Conservation (phyloP, 495 filamentous ascomycete species). For the Mycothermus thermophilus region DNA sequence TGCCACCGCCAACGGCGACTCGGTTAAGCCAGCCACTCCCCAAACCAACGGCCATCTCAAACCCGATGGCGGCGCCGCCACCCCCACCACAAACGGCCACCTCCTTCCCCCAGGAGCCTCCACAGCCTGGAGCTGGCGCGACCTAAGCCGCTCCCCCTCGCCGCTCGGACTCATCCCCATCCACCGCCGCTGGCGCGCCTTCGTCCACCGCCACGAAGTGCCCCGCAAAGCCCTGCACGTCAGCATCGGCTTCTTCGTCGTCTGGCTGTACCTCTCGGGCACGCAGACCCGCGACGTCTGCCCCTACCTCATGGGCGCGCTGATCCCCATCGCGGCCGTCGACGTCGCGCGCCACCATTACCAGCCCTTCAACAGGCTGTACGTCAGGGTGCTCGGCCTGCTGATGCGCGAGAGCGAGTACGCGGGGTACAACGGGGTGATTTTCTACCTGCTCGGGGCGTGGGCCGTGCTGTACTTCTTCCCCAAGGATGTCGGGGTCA, state of each 20-base stretch:
- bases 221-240: constrained; percentile 71
- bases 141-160: constrained; percentile 74
- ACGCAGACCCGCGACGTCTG: constrained; percentile 61
- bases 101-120: constrained; percentile 49
- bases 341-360: constrained; percentile 74
- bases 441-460: constrained; percentile 86
- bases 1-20: constrained; percentile 7
- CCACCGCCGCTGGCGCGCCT: constrained; percentile 57
- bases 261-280: constrained; percentile 67
- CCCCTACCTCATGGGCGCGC: constrained; percentile 62
- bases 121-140: constrained; percentile 53
- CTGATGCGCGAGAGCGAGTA: constrained; percentile 97
- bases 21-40: neutral
- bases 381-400: constrained; percentile 70
- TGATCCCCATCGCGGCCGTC: constrained; percentile 77
- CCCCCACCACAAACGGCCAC: constrained; percentile 53
- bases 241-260: constrained; percentile 86
- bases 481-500: constrained; percentile 86
- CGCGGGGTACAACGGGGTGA: constrained; percentile 83
- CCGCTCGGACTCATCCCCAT: constrained; percentile 92
- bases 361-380: constrained; percentile 68
- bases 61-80: too few relatives aligned
- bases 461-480: constrained; percentile 76
- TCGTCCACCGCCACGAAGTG: constrained; percentile 67
- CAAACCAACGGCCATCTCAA: constrained; percentile 7